These are phyloP conservation scores for Pyrenochaeta sp. DNA, from an alignment of 2,329 filamentous ascomycete genomes.

Conservation along the genomic window DNA sequence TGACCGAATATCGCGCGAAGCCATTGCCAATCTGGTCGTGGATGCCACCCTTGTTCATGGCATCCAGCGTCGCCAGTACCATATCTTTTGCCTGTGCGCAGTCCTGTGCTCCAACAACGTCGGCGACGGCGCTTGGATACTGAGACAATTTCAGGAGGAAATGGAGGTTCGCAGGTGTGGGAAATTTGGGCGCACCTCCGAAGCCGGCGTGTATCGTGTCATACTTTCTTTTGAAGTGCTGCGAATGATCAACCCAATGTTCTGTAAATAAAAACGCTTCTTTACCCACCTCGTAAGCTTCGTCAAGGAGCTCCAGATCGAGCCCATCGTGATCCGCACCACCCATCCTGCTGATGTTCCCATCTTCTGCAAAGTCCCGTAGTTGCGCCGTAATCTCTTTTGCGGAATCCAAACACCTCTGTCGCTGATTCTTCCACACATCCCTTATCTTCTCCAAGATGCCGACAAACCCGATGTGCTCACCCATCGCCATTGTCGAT, in stretches of 20 bases:
- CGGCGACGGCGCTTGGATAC: constrained; percentile 76
- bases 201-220: constrained; percentile 67
- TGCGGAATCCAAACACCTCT: constrained; percentile 83
- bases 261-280: constrained; percentile 51
- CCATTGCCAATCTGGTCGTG: constrained; percentile 81
- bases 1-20: constrained; percentile 87
- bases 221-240: constrained; percentile 37
- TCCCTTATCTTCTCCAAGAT: constrained; percentile 79
- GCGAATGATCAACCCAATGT: constrained; percentile 1
- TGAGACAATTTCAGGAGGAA: constrained; percentile 80
- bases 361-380: constrained; percentile 87
- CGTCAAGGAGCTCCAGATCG: constrained; percentile 90
- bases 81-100: constrained; percentile 78
- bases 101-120: constrained; percentile 87
- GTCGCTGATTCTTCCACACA: constrained; percentile 83
- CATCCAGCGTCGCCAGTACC: constrained; percentile 80
- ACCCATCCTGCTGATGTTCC: constrained; percentile 64
- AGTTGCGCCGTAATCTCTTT: constrained; percentile 83
- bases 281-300: constrained; percentile 70
- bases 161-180: constrained; percentile 83
- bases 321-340: constrained; percentile 71
- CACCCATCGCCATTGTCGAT: constrained; percentile 58
- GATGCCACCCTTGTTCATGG: constrained; percentile 77
- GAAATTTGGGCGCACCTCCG: constrained; percentile 79
- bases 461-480: constrained; percentile 79